These are phyloP conservation scores for Monilinia aucupariae DNA, from an alignment of 2,329 filamentous ascomycete species.

Conservation along the genomic window DNA sequence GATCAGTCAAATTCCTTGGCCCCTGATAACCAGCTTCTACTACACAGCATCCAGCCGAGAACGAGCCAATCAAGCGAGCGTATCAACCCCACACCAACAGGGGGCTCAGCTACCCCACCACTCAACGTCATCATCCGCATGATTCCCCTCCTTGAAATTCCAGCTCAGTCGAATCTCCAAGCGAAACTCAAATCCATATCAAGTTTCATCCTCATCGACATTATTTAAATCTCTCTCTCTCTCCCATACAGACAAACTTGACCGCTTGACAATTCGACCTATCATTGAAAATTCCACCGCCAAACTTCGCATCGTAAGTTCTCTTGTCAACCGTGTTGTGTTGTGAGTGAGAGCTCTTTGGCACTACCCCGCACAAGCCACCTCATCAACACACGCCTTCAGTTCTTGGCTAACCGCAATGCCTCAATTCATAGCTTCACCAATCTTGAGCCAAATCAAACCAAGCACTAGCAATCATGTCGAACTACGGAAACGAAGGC, in stretches of 20 bases:
- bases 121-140: slow-evolving; percentile 12
- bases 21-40: too few relatives aligned
- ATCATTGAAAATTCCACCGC: neutral
- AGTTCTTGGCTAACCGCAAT: neutral
- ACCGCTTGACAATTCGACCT: too few relatives aligned
- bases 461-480: slow-evolving; percentile 16
- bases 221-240: neutral
- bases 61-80: neutral
- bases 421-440: neutral
- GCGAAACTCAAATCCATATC: neutral
- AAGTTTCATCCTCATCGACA: neutral
- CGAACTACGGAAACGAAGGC: slow-evolving; percentile 18
- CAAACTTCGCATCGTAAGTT: neutral
- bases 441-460: neutral
- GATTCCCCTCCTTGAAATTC: slow-evolving; percentile 6
- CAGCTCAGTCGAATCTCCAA: neutral
- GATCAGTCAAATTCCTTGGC: too few relatives aligned
- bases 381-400: neutral
- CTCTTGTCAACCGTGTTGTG: neutral
- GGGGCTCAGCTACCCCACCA: slow-evolving; percentile 9
- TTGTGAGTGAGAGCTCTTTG: neutral
- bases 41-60: neutral
- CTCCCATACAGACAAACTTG: neutral
- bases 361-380: slow-evolving; percentile 5
- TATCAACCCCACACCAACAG: neutral